Base-by-base conservation (phyloP, 805 yeast species). In the Cyberlindnera mississippiensis region DNA sequence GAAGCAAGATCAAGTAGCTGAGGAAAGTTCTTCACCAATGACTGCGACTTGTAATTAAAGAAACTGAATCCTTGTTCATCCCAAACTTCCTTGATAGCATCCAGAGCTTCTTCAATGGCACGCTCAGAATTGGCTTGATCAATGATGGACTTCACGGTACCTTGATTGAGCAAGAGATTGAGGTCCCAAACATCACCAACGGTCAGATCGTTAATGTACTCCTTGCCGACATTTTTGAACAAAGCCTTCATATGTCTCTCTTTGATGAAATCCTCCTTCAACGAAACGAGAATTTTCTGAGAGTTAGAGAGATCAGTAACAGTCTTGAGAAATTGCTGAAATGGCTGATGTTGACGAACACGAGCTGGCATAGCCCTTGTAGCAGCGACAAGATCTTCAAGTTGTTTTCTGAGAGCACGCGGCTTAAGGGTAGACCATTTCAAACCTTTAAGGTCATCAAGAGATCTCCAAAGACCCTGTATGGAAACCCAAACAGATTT, bases 121-220 rank as follows among this genome's bases (percentile, higher is more conserved):
- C 73, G 69, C 55, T 91, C 97, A 3, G 86, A 83, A 45, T 75
- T 76, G 0, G 97, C 96, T 43, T 73, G 75, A 1, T 69, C 68
- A 2, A 86, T 51, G 0, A 83, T 60, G 0, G 72, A 61, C 30
- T 70, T 71, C 6, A 90, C 63, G 0, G 56, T 45, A 2, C 49
- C 48, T 34, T 73, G 76, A 57, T 85, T 73, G 3, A 63, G 44
- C 0, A 46, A 19, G 13, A 84, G 57, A 31, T 80, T 64, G 33
- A 88, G 59, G 28, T 69, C 70, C 76, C 91, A 72, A 2, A 90
- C 73, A 47, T 82, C 75, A 37, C 63, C 60, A 14, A 60, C 32
- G 1, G 61, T 36, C 2, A 54, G 17, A 1, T 44, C 41, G 0
- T 49, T 11, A 0, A 37, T 8, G 22, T 40, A 39, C 1, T 15